A percentile compares a stretch with the other conserved stretches of the same genome.
These are phyloP conservation scores for Pseudogymnoascus sp. DNA, from an alignment of 2,329 filamentous ascomycete species.

Conservation along the genomic window DNA sequence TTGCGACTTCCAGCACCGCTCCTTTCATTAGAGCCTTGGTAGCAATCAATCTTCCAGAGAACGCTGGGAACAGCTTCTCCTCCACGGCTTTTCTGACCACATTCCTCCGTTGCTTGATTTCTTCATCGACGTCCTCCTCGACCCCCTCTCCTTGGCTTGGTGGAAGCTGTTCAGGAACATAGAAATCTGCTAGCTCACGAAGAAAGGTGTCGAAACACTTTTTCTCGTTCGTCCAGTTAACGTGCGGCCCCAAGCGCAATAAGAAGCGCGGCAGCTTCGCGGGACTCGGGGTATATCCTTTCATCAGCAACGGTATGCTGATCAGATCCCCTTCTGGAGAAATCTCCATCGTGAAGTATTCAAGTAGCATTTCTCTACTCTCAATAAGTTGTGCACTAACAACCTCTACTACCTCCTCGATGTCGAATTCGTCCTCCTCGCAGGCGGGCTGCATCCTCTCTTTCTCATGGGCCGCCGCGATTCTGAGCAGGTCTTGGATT, in stretches of 20 bases:
- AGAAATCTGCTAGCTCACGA: slow-evolving; percentile 80
- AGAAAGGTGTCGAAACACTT: slow-evolving; percentile 78
- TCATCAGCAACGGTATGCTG: slow-evolving; percentile 74
- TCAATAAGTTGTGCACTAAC: slow-evolving; percentile 63
- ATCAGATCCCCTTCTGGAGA: slow-evolving; percentile 67
- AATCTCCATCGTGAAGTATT: slow-evolving; percentile 87
- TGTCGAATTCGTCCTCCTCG: slow-evolving; percentile 49
- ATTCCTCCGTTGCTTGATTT: slow-evolving; percentile 48
- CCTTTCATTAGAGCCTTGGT: slow-evolving; percentile 68
- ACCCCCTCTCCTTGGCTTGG: slow-evolving; percentile 32
- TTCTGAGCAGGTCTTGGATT: slow-evolving; percentile 58
- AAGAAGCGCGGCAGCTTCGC: slow-evolving; percentile 85
- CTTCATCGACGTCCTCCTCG: slow-evolving; percentile 38
- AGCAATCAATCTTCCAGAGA: slow-evolving; percentile 72
- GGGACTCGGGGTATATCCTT: slow-evolving; percentile 78
- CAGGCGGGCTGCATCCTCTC: slow-evolving; percentile 29
- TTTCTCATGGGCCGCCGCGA: slow-evolving; percentile 66
- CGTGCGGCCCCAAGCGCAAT: slow-evolving; percentile 75
- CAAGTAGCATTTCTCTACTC: slow-evolving; percentile 73
- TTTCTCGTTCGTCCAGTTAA: slow-evolving; percentile 80
- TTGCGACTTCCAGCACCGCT: slow-evolving; percentile 74
- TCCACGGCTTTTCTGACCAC: slow-evolving; percentile 72
- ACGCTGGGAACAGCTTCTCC: slow-evolving; percentile 80
- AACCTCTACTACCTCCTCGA: slow-evolving; percentile 54
- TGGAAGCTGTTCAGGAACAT: slow-evolving; percentile 79